Conservation (phyloP, 352 stramenopile genomes). For the Pythium folliculosum region DNA sequence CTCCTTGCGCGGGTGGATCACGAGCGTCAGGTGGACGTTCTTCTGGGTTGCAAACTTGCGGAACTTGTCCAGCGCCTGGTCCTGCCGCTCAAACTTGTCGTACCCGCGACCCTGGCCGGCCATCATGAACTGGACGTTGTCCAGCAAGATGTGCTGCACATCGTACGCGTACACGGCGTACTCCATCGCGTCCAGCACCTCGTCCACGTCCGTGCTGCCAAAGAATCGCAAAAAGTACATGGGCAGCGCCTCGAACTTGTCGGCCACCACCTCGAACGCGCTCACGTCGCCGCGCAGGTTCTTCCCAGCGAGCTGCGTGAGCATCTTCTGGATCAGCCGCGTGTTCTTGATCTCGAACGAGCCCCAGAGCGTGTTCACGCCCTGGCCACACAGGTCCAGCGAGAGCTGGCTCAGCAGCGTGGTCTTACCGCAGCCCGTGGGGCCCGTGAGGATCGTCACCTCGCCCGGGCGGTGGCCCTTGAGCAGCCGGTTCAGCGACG, state of each 20-base stretch:
- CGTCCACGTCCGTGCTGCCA: slow-evolving; percentile 92
- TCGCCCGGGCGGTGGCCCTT: slow-evolving; percentile 98
- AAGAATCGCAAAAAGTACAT: slow-evolving; percentile 99
- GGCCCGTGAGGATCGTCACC: slow-evolving; percentile 98
- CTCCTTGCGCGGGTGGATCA: slow-evolving; percentile 99
- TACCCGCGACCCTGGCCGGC: slow-evolving; percentile 80
- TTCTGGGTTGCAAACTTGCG: slow-evolving; percentile 96
- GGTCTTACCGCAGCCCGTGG: slow-evolving; percentile 96
- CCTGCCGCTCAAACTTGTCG: slow-evolving; percentile 91
- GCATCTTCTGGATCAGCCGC: slow-evolving; percentile 96
- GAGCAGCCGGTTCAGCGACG: slow-evolving; percentile 93
- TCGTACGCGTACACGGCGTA: slow-evolving; percentile 98
- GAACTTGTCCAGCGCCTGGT: slow-evolving; percentile 96
- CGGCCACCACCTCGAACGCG: slow-evolving; percentile 75
- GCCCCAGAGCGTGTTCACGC: slow-evolving; percentile 98
- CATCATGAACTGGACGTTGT: slow-evolving; percentile 99
- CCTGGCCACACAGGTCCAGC: slow-evolving; percentile 91
- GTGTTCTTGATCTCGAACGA: slow-evolving; percentile 99
- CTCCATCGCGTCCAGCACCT: slow-evolving; percentile 98
- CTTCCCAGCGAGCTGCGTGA: slow-evolving; percentile 92
- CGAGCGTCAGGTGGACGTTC: slow-evolving; percentile 98
- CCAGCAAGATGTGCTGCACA: slow-evolving; percentile 98
- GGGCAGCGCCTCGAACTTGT: slow-evolving; percentile 94
- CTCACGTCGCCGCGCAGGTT: slow-evolving; percentile 71
- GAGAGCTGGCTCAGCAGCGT: slow-evolving; percentile 93